phyloP scores from a whole-genome alignment of 2,329 filamentous ascomycete species.

The Colletotrichum sp. region DNA sequence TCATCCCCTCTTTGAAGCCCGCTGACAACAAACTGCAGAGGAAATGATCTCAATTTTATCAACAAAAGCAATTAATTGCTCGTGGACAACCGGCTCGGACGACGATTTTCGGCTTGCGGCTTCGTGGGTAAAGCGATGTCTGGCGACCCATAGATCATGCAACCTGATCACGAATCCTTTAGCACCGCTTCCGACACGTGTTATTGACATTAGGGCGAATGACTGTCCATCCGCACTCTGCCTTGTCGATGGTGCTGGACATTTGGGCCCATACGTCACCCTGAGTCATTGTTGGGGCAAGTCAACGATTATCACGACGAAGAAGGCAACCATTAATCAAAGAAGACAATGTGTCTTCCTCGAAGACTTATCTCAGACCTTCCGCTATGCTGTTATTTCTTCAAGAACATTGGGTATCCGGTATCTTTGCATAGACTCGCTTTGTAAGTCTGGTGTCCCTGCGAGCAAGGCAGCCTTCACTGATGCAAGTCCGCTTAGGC shows the following conservation, averaged over 20 bases:
- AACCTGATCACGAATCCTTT: neutral
- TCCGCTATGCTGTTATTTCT: neutral
- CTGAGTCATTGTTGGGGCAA: neutral
- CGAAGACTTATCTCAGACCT: neutral
- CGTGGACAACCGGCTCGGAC: neutral
- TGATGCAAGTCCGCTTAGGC: rapidly evolving
- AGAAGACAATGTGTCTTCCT: rapidly evolving
- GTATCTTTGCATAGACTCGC: neutral
- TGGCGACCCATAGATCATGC: rapidly evolving
- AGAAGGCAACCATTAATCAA: rapidly evolving
- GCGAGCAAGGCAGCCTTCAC: rapidly evolving
- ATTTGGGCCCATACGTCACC: rapidly evolving
- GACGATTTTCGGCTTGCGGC: neutral
- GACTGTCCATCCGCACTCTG: neutral
- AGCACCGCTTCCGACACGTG: neutral
- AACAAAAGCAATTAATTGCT: rapidly evolving
- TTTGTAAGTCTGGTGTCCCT: neutral
- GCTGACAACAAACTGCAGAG: no score
- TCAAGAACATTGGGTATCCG: rapidly evolving
- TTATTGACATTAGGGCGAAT: rapidly evolving
- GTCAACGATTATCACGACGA: rapidly evolving
- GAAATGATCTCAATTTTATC: rapidly evolving
- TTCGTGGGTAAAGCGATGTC: neutral
- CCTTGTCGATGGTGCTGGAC: neutral
- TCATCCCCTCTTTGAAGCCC: no score